Percentiles rank a stretch among this genome's conserved stretches.
phyloP scores from a whole-genome alignment of 805 yeast species.

The Candida palmyrensis region DNA sequence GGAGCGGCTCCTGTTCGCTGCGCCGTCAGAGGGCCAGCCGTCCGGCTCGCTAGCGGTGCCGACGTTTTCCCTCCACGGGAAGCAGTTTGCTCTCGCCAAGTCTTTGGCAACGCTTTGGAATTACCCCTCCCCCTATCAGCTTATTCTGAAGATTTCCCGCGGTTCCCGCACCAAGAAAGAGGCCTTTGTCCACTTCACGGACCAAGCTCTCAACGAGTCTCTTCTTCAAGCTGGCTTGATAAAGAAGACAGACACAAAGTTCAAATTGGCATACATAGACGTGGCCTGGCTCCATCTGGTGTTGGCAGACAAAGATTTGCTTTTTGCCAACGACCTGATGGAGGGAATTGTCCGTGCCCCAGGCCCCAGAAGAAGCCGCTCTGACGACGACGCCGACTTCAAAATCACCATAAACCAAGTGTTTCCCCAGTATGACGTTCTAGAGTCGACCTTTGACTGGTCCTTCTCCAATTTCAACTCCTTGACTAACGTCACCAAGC shows the following conservation, averaged over 20 bases:
- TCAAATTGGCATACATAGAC: slow-evolving; percentile 22
- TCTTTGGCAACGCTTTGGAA: slow-evolving; percentile 31
- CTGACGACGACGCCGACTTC: slow-evolving; percentile 14
- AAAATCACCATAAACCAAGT: slow-evolving; percentile 32
- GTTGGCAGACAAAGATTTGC: slow-evolving; percentile 17
- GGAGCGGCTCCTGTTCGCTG: too few species aligned
- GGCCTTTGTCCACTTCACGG: slow-evolving; percentile 13
- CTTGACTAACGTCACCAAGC: slow-evolving; percentile 27
- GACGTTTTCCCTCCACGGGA: neutral
- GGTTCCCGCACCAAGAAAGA: slow-evolving; percentile 12
- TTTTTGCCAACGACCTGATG: too few species aligned
- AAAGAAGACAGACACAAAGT: slow-evolving; percentile 10
- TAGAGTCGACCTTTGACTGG: slow-evolving; percentile 22
- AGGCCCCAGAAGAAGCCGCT: slow-evolving; percentile 1
- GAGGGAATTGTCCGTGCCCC: too few species aligned
- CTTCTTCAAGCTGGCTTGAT: slow-evolving; percentile 17
- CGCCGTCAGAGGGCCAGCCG: slow-evolving; percentile 1
- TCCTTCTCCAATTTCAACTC: slow-evolving; percentile 32
- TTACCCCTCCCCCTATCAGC: slow-evolving; percentile 39
- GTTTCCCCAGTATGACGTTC: slow-evolving; percentile 35
- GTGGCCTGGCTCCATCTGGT: slow-evolving; percentile 15
- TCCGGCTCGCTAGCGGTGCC: neutral
- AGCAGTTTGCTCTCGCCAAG: slow-evolving; percentile 21
- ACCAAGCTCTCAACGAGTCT: slow-evolving; percentile 15
- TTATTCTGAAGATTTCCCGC: slow-evolving; percentile 23